phyloP scores from a whole-genome alignment of 2,329 filamentous ascomycete genomes.

The Botryotinia calthae region DNA sequence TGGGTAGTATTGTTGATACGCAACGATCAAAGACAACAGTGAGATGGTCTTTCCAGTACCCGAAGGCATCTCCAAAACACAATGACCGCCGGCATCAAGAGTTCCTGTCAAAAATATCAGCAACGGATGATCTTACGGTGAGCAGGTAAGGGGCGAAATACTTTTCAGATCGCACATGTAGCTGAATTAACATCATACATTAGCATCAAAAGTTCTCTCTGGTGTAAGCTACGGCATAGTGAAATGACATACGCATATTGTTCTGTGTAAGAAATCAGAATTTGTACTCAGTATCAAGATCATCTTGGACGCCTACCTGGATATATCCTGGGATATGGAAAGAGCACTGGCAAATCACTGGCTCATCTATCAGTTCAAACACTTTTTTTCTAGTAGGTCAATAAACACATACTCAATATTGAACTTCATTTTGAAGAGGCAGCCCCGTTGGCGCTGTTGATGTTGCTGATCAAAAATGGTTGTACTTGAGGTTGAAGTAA shows the following conservation, averaged over 20 bases:
- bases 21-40: slow-evolving; percentile 88
- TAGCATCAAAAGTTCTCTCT: slow-evolving; percentile 16
- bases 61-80: slow-evolving; percentile 97
- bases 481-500: slow-evolving; percentile 2
- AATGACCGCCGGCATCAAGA: slow-evolving; percentile 90
- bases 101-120: slow-evolving; percentile 51
- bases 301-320: slow-evolving; percentile 43
- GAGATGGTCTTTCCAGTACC: slow-evolving; percentile 98
- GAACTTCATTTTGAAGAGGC: slow-evolving; percentile 64
- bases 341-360: slow-evolving; percentile 67
- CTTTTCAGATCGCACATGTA: slow-evolving; percentile 85
- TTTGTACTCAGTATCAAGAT: not conserved
- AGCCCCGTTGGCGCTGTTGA: slow-evolving; percentile 11
- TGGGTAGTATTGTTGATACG: slow-evolving; percentile 91
- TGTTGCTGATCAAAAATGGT: slow-evolving; percentile 5
- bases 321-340: slow-evolving; percentile 73
- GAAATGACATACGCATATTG: slow-evolving; percentile 58
- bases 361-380: slow-evolving; percentile 26
- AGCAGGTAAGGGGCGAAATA: slow-evolving; percentile 28
- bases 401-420: slow-evolving; percentile 62
- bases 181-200: slow-evolving; percentile 39
- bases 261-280: slow-evolving; percentile 51
- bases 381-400: not conserved
- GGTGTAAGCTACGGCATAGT: too few relatives aligned
- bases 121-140: slow-evolving; percentile 10